Conservation (phyloP, 2,329 filamentous ascomycete species). For the Knufia fluminis region DNA sequence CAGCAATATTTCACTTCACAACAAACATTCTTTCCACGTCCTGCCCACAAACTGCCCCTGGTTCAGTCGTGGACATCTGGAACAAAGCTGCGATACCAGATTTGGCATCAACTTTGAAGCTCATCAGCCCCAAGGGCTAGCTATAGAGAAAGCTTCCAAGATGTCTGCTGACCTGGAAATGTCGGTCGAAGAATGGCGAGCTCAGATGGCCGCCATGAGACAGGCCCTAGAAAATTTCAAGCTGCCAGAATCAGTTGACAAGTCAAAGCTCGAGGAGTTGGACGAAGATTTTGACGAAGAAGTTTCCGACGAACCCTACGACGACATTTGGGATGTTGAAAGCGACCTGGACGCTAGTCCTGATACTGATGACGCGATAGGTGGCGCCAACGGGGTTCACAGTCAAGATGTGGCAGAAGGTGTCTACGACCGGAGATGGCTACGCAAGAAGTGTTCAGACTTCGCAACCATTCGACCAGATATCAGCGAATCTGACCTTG, state of each 20-base stretch:
- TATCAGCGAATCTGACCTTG: slow-evolving; percentile 59
- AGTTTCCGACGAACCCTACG: slow-evolving; percentile 53
- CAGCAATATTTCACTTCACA: not conserved
- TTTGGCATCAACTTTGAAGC: not conserved
- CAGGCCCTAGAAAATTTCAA: slow-evolving; percentile 68
- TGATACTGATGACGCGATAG: slow-evolving; percentile 57
- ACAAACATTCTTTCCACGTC: not conserved
- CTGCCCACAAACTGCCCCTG: not conserved
- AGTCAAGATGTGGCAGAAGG: slow-evolving; percentile 26
- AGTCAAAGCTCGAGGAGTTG: slow-evolving; percentile 44
- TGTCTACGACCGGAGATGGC: slow-evolving; percentile 58
- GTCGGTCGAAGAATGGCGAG: slow-evolving; percentile 64
- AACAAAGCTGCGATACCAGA: not conserved
- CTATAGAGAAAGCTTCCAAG: not conserved
- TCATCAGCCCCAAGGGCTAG: not conserved
- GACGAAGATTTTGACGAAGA: slow-evolving; percentile 50
- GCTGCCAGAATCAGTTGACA: slow-evolving; percentile 40
- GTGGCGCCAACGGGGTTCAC: slow-evolving; percentile 40
- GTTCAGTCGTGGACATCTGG: not conserved
- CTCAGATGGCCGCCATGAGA: slow-evolving; percentile 77
- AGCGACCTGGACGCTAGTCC: slow-evolving; percentile 18
- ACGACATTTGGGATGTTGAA: slow-evolving; percentile 91
- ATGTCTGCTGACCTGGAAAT: slow-evolving; percentile 18
- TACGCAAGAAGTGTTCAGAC: slow-evolving; percentile 57
- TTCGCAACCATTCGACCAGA: slow-evolving; percentile 58